Conservation (phyloP, 768 basidiomycete genomes). For the Albatrellus ellisii region DNA sequence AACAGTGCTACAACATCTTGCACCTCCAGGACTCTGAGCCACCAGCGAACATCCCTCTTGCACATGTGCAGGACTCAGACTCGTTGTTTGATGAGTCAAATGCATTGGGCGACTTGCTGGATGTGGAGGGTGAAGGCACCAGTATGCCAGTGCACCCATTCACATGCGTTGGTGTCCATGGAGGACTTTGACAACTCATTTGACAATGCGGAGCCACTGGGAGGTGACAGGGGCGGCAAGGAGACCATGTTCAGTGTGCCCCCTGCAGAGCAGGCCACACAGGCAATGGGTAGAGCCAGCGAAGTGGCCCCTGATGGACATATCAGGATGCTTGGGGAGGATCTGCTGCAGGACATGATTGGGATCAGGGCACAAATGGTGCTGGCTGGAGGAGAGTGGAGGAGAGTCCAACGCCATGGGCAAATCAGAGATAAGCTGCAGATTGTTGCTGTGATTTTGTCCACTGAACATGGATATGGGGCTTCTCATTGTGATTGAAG, state of each 20-base stretch:
- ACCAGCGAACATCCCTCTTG: neutral
- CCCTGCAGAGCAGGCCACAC: slow-evolving; percentile 30
- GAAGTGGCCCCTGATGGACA: slow-evolving; percentile 16
- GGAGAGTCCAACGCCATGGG: slow-evolving; percentile 53
- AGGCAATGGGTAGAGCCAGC: slow-evolving; percentile 1
- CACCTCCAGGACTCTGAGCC: neutral
- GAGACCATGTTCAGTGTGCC: slow-evolving; percentile 66
- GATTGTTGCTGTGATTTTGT: too few species aligned
- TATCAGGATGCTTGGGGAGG: slow-evolving; percentile 48
- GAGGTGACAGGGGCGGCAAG: slow-evolving; percentile 23
- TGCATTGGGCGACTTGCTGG: slow-evolving; percentile 5
- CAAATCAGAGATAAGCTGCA: too few species aligned
- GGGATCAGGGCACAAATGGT: slow-evolving; percentile 43
- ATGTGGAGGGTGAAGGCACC: slow-evolving; percentile 26
- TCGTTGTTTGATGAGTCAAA: slow-evolving; percentile 21
- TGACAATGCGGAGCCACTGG: slow-evolving; percentile 27
- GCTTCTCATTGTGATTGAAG: too few species aligned
- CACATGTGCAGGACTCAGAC: slow-evolving; percentile 20
- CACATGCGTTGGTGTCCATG: slow-evolving; percentile 26
- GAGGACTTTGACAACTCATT: slow-evolving; percentile 33
- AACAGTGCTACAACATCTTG: slow-evolving; percentile 8
- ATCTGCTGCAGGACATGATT: slow-evolving; percentile 49
- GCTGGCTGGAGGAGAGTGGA: slow-evolving; percentile 34
- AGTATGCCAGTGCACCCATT: slow-evolving; percentile 53
- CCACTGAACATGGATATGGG: too few species aligned